These are phyloP conservation scores for Fomitopsis betulina DNA, from an alignment of 1,284 basidiomycete species.

Conservation along the genomic window DNA sequence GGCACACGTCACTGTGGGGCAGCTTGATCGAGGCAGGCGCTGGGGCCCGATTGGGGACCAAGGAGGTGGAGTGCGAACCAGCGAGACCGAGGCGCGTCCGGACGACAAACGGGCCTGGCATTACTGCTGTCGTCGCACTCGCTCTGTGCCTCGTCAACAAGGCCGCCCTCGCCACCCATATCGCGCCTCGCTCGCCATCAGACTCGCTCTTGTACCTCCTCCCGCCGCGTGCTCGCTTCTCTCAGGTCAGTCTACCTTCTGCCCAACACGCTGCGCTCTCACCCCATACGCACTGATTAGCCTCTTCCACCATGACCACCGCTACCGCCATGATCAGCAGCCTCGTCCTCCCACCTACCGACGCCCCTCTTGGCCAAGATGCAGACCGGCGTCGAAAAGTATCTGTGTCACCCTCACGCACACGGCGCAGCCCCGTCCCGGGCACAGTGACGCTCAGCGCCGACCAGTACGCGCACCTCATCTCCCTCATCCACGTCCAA, in stretches of 20 bases:
- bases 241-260: neutral
- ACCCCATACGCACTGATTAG: neutral
- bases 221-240: neutral
- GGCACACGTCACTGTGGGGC: slow-evolving; percentile 1
- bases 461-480: slow-evolving; percentile 5
- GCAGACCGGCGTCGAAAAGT: neutral
- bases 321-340: neutral
- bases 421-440: neutral
- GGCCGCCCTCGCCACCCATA: neutral
- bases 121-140: neutral
- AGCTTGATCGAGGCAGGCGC: neutral
- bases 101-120: neutral
- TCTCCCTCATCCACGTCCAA: slow-evolving; percentile 4
- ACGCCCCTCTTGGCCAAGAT: neutral
- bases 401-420: neutral
- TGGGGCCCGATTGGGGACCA: neutral
- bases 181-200: neutral
- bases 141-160: too few relatives aligned
- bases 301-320: neutral
- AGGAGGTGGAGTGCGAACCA: neutral
- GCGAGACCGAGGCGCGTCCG: neutral
- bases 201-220: neutral
- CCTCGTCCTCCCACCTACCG: neutral
- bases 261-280: neutral
- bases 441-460: slow-evolving; percentile 6